Evolutionary conservation across 108 stramenopile genomes (phyloP), one percentile per base, ranked within the genome.

Genomic region (Skeletonema tropicum): DNA sequence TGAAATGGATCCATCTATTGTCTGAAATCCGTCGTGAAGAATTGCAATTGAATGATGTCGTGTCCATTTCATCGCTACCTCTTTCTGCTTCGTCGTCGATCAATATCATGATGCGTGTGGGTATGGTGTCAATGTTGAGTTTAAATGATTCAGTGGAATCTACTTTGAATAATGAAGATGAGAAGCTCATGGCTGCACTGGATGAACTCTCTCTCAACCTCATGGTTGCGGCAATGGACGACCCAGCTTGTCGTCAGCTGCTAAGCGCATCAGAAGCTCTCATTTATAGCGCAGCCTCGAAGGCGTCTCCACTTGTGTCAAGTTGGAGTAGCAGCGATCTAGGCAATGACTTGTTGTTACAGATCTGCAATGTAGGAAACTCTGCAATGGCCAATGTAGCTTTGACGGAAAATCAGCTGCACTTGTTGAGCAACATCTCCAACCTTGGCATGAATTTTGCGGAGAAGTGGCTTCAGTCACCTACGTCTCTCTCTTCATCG

Each of bases 1-100:
- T 62, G 74, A 64, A 69, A 63, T 82, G 80, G 80, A 68, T 68
- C 45, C 63, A 48, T 23, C 41, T 82, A 0, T 25, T 82, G 0
- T 64, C 80, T 2, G 80, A 82, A 75, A 74, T 82, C 30, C 80
- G 80, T 57, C 42, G 64, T 13, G 64, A 75, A 41, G 74, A 82
- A 49, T 11, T 69, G 26, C 21, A 55, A 23, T 65, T 82, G 59
- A 66, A 82, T 57, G 73, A 80, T 6, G 64, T 64, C 30, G 12
- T 80, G 45, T 74, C 52, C 9, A 25, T 62, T 46, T 66, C 73
- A 11, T 21, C 63, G 11, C 19, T 68, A 62, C 46, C 64, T 4
- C 10, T 66, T 23, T 36, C 32, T 36, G 3, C 59, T 31, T 29
- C 69, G 11, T 38, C 65, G 10, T 31, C 58, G 29, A 30, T 23